Conservation (phyloP, 495 filamentous ascomycete genomes). For the Ramalina intermedia region DNA sequence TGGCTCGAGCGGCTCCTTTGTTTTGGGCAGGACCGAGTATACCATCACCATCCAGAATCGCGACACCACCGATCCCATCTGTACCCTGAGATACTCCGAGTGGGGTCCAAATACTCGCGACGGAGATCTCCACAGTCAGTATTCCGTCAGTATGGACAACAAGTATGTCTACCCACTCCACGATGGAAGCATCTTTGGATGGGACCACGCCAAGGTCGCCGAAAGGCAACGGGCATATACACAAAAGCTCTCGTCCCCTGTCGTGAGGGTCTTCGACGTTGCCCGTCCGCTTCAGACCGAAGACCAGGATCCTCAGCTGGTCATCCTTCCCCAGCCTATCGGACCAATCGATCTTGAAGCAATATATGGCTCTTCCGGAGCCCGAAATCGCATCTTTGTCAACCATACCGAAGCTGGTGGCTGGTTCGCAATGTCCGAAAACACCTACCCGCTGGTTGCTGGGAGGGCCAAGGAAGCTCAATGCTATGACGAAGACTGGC, state of each 20-base stretch:
- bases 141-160: slow-evolving; percentile 63
- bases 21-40: slow-evolving; percentile 75
- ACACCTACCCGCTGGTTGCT: slow-evolving; percentile 67
- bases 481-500: slow-evolving; percentile 47
- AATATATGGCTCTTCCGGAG: slow-evolving; percentile 38
- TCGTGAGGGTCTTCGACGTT: slow-evolving; percentile 84
- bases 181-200: slow-evolving; percentile 74
- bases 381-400: slow-evolving; percentile 61
- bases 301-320: slow-evolving; percentile 45
- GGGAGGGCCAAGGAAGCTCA: slow-evolving; percentile 50
- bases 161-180: slow-evolving; percentile 79
- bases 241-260: slow-evolving; percentile 64
- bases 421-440: slow-evolving; percentile 91
- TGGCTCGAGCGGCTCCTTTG: slow-evolving; percentile 55
- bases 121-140: slow-evolving; percentile 71
- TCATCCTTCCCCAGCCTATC: slow-evolving; percentile 74
- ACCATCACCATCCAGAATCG: slow-evolving; percentile 67
- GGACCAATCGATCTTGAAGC: slow-evolving; percentile 44
- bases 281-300: slow-evolving; percentile 49
- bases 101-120: slow-evolving; percentile 92
- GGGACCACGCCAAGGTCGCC: slow-evolving; percentile 47
- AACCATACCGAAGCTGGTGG: slow-evolving; percentile 72
- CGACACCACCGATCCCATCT: slow-evolving; percentile 63
- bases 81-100: slow-evolving; percentile 84
- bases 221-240: slow-evolving; percentile 38